Percentiles rank a stretch among this genome's conserved stretches.
These are phyloP conservation scores for Thinopyrum elongatum DNA, from an alignment of 176 grass and related monocot species.

Conservation along the genomic window DNA sequence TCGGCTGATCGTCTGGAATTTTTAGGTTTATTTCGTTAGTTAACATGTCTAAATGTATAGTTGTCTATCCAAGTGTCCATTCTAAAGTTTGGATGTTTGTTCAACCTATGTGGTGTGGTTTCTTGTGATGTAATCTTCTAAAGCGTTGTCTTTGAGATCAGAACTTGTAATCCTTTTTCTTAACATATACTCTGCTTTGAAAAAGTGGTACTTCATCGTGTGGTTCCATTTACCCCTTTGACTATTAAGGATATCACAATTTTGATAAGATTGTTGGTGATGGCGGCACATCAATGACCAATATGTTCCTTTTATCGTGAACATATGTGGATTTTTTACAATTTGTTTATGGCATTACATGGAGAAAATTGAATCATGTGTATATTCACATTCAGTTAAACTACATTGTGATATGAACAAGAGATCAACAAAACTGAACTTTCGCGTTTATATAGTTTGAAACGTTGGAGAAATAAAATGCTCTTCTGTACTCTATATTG, in stretches of 20 bases:
- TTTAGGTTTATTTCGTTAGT: too few relatives aligned
- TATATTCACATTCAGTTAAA: neutral
- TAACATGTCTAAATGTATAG: too few relatives aligned
- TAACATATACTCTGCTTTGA: neutral
- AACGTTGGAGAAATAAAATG: neutral
- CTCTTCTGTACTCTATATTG: too few relatives aligned
- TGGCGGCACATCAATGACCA: neutral
- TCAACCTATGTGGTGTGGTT: neutral
- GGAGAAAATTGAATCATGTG: neutral
- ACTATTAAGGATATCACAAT: neutral
- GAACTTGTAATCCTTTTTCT: neutral
- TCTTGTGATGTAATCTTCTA: neutral
- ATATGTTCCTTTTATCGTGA: neutral
- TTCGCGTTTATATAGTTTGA: neutral
- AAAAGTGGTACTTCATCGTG: neutral
- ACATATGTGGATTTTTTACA: neutral
- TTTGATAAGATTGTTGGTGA: neutral
- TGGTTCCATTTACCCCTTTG: too few relatives aligned
- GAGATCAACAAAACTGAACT: neutral
- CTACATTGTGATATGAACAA: neutral
- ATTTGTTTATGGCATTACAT: neutral
- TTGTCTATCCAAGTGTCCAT: neutral
- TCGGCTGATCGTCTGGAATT: too few relatives aligned
- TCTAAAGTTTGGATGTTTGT: neutral
- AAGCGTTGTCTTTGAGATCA: neutral